Evolutionary conservation across 139 green algal species (phyloP).

Genomic region (Mychonastes homosphaera): DNA sequence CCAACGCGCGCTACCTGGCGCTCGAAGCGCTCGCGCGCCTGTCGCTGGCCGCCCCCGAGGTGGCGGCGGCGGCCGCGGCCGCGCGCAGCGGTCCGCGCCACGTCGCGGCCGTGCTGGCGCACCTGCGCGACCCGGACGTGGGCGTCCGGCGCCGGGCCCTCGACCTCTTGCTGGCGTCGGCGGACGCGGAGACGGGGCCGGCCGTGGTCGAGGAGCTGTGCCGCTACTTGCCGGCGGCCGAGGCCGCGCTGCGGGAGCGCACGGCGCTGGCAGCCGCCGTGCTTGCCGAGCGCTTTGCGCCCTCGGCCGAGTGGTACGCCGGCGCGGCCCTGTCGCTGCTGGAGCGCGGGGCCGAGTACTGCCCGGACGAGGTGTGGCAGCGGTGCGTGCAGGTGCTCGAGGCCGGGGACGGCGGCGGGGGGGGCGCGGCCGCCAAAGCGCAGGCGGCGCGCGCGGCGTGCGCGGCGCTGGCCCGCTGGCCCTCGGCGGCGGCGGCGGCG

Average conservation of each 20-base stretch:
- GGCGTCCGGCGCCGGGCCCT: conserved; percentile 76
- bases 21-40: conserved; percentile 77
- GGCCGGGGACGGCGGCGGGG: conserved; percentile 75
- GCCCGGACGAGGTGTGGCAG: conserved; percentile 92
- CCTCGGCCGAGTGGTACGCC: conserved; percentile 75
- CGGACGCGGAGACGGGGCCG: conserved; percentile 53
- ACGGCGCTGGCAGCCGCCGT: no score
- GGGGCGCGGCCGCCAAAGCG: conserved; percentile 15
- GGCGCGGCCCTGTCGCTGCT: conserved; percentile 83
- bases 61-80: no score
- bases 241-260: conserved; percentile 48
- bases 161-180: conserved; percentile 90
- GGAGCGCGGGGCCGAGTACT: conserved; percentile 83
- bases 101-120: conserved; percentile 10
- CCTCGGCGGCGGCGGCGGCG: no score
- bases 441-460: no score
- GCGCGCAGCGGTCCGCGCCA: no score
- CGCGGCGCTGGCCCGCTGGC: no score
- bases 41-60: conserved; percentile 53
- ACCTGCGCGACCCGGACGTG: conserved; percentile 79
- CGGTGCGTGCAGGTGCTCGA: conserved; percentile 87
- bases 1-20: conserved; percentile 90
- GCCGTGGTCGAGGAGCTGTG: conserved; percentile 67
- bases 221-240: no score
- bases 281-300: no score